Base-by-base conservation (phyloP, 495 filamentous ascomycete genomes). In the Penicillium malachiteum region DNA sequence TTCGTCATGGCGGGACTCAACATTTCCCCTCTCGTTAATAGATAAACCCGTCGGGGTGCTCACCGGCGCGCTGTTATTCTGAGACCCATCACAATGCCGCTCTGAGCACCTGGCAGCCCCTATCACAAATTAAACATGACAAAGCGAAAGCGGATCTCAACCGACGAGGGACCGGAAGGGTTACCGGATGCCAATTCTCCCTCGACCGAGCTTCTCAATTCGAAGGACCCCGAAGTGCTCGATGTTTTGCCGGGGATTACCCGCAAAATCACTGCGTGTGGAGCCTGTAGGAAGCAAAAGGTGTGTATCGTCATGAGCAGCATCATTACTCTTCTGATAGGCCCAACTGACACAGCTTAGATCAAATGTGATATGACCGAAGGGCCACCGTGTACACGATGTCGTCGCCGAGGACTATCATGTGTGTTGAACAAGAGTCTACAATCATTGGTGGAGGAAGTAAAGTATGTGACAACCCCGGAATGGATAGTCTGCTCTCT, bases 371-470 rank as follows among this genome's bases (percentile, higher is more conserved):
- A 73, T 32, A 76, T 78, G 72, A 56, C 50, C 13, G 61, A 71
- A 52, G 62, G 64, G 7, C 69, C 72, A 40, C 74, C 73, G 3
- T 78, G 73, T 48, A 65, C 62, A 38, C 59, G 75, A 50, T 78
- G 75, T 54, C 56, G 62, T 48, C 71, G 73, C 39, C 67, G 71
- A 18, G 67, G 64, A 32, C 49, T 78, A 9, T 70, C 69, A 26
- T 78, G 75, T 57, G 68, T 72, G 1, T 62, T 78, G 37, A 78
- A 78, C 56, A 75, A 74, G 50, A 76, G 71, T 49, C 54, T 78
- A 12, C 75, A 78, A 45, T 75, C 72, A 7, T 57, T 78, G 40
- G 69, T 78, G 18, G 65, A 71, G 37, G 67, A 76, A 46, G 65
- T 62, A 5, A 67, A 67, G 67, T 70, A 42, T 40, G 45, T 54